Percentiles rank a stretch among this genome's conserved stretches.
Conservation (phyloP, 805 yeast genomes). For the Schwanniomyces pseudopolymorphus region DNA sequence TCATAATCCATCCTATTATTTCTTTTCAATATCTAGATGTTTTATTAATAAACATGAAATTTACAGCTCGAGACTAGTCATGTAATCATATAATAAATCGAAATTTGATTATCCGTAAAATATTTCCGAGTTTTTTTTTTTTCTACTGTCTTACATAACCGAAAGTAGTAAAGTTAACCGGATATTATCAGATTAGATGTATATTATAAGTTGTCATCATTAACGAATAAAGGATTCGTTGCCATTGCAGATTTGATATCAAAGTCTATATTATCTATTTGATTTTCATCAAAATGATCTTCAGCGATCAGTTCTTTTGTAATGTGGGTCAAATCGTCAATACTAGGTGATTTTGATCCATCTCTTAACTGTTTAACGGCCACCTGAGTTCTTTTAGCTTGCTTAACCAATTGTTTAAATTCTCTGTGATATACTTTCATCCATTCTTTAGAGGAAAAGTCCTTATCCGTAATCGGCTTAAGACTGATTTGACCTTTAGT, state of each 20-base stretch:
- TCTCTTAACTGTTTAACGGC: background rate
- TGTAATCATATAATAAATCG: background rate
- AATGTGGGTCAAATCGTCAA: background rate
- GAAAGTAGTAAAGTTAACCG: background rate
- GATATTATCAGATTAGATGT: background rate
- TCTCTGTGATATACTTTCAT: slow-evolving; percentile 35
- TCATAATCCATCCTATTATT: slow-evolving; percentile 22
- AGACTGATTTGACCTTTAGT: slow-evolving; percentile 17
- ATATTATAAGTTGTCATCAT: background rate
- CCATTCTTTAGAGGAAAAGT: slow-evolving; percentile 49
- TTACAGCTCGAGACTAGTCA: background rate
- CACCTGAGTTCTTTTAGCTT: slow-evolving; percentile 25
- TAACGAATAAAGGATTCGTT: slow-evolving; percentile 5
- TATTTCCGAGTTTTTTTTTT: background rate
- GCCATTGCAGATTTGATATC: slow-evolving; percentile 7
- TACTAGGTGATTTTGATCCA: background rate
- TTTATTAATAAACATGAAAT: background rate
- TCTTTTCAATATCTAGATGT: background rate
- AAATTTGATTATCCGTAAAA: background rate
- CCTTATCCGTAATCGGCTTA: slow-evolving; percentile 43
- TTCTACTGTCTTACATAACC: background rate
- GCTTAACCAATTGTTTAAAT: slow-evolving; percentile 34
- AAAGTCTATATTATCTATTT: background rate
- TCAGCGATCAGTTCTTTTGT: background rate
- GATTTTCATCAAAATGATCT: background rate